A percentile compares a stretch with the other conserved stretches of the same genome.
Conservation (phyloP, 192 early-diverging fungal species). For the Diversispora epigaea region DNA sequence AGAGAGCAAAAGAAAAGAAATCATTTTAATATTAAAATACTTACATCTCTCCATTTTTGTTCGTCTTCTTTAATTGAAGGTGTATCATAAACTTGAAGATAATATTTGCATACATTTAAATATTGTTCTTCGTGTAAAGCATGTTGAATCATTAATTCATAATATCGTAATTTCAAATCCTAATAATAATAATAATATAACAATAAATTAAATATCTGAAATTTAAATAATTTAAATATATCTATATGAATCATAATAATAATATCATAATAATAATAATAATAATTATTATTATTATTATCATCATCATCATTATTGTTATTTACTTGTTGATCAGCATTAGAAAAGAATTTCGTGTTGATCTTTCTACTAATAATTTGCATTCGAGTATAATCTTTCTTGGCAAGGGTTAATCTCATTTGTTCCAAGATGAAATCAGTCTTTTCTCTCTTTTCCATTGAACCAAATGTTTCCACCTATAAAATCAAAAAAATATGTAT, state of each 20-base stretch:
- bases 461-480: conserved; percentile 96
- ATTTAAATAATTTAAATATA: no score
- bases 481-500: background rate
- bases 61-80: conserved; percentile 77
- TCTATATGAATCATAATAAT: conserved; percentile 3
- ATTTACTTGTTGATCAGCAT: conserved; percentile 67
- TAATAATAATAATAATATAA: background rate
- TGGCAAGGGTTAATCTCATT: conserved; percentile 92
- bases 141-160: conserved; percentile 94
- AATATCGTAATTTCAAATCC: conserved; percentile 95
- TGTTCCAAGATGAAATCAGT: conserved; percentile 99
- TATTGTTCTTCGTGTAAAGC: conserved; percentile 89
- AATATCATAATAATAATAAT: no score
- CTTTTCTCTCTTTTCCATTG: conserved; percentile 98
- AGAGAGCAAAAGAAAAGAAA: background rate
- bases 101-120: conserved; percentile 90
- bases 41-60: conserved; percentile 68
- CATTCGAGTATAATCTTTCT: conserved; percentile 87
- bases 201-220: background rate
- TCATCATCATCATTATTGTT: no score
- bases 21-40: background rate
- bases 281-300: no score
- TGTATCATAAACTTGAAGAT: conserved; percentile 87
- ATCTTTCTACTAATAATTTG: conserved; percentile 97
- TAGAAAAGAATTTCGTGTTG: conserved; percentile 90